phyloP scores from a whole-genome alignment of 1,284 basidiomycete genomes.

The Xerocomus amazonicus region DNA sequence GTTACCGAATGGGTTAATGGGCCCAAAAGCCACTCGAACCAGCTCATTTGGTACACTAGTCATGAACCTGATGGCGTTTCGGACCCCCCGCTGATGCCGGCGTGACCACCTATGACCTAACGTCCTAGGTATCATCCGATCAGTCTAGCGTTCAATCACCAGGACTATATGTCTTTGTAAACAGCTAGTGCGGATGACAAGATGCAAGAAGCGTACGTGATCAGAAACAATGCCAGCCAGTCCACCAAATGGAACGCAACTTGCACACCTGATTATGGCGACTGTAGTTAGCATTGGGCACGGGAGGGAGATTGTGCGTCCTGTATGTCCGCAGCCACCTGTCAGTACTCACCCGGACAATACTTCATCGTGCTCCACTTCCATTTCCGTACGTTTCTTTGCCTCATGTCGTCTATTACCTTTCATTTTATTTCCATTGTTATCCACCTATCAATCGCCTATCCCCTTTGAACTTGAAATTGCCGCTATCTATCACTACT shows the following conservation, averaged over 20 bases:
- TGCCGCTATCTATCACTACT: no score
- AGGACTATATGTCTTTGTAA: conserved; percentile 61
- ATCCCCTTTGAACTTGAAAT: no score
- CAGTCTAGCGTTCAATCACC: conserved; percentile 70
- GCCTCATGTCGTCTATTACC: no score
- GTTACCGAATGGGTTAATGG: conserved; percentile 64
- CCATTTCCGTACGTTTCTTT: no score
- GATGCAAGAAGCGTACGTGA: conserved; percentile 54
- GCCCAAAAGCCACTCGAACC: conserved; percentile 61
- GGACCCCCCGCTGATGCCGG: conserved; percentile 66
- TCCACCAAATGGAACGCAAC: conserved; percentile 51
- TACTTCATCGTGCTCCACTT: no score
- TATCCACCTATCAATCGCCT: no score
- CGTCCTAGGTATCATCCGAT: conserved; percentile 73
- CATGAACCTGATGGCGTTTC: conserved; percentile 72
- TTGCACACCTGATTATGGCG: conserved; percentile 61
- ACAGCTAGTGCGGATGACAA: conserved; percentile 58
- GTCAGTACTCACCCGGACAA: no score
- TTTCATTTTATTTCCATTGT: no score
- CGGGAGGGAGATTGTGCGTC: no score
- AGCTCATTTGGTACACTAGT: conserved; percentile 74
- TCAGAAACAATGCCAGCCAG: conserved; percentile 66
- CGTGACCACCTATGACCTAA: conserved; percentile 53
- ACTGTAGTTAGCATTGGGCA: conserved; percentile 75
- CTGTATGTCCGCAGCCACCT: no score